Base-by-base conservation (phyloP, 2,329 filamentous ascomycete species). In the Fusarium domesticum region DNA sequence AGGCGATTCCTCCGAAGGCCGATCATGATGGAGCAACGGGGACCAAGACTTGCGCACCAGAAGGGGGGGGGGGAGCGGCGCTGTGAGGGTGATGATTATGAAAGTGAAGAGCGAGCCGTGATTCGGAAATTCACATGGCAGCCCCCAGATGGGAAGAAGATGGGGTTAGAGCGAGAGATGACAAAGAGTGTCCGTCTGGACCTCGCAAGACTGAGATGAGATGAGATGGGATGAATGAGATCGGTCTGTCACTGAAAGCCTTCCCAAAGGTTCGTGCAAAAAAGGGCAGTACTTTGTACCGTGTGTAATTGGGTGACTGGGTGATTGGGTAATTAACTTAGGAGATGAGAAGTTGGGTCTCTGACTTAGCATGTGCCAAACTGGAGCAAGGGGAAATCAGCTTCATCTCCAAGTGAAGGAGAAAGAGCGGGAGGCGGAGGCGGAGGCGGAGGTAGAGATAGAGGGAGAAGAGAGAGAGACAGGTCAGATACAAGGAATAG, bases 1-100 rank as follows among this genome's bases (percentile, higher is more conserved):
- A 59, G 56, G 41, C 56, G 56, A 37, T 50, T 45, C 51, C 56
- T 52, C 45, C 56, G 48, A 17, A 59, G 30, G 33, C 53, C 38
- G 35, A 42, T 41, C 42, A 48, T 44, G 51, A 37, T 47, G 48
- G 20, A 37, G 38, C 51, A 54, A 54, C 54, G 15, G 15, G 15
- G 11, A 11, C 12, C 38, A 38, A 39, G 32, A 54, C n/a, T 39
- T 35, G 41, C 32, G 41, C 31, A 35, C 43, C n/a, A n/a, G n/a
- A n/a, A n/a, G n/a, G n/a, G n/a, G n/a, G n/a, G n/a, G n/a, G n/a
- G n/a, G n/a, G n/a, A 39, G 35, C 16, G 35, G n/a, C n/a, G 23
- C 34, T 30, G 34, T 37, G 40, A 43, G 33, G 41, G 37, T 39
- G 44, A 35, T 35, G 32, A 42, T 34, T 39, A 39, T 43, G 39